phyloP scores from a whole-genome alignment of 2,329 filamentous ascomycete genomes.

The Fusarium oligoseptatum region DNA sequence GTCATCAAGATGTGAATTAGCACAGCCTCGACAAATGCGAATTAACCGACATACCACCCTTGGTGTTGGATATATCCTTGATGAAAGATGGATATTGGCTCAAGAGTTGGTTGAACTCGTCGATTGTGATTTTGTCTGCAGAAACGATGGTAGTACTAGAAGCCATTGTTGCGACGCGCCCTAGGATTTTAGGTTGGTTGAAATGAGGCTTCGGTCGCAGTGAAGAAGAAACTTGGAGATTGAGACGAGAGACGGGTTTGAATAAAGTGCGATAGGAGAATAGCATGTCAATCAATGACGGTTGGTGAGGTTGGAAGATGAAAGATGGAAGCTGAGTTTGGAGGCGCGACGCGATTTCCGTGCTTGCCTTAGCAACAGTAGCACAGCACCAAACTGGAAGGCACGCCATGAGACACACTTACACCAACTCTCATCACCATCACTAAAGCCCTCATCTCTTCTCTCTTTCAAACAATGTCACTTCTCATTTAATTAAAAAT shows the following conservation, averaged over 20 bases:
- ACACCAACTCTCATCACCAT: neutral
- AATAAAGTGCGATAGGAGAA: neutral
- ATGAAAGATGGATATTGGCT: conserved; percentile 57
- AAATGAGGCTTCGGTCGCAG: neutral
- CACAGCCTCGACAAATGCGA: neutral
- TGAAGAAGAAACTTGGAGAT: neutral
- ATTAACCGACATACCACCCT: conserved; percentile 54
- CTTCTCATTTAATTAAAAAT: neutral
- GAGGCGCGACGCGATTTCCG: conserved; percentile 29
- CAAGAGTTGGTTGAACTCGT: conserved; percentile 54
- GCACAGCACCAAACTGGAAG: neutral
- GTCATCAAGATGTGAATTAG: conserved; percentile 10
- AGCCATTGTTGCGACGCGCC: conserved; percentile 28
- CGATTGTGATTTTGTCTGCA: conserved; percentile 44
- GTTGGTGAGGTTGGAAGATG: neutral
- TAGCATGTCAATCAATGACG: neutral
- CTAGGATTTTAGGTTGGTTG: neutral
- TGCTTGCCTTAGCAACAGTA: conserved; percentile 14
- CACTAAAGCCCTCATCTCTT: neutral
- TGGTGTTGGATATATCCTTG: conserved; percentile 59
- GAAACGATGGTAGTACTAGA: conserved; percentile 17
- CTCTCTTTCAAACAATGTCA: neutral
- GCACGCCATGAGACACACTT: neutral
- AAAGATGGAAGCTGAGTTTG: conserved; percentile 17
- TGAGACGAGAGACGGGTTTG: neutral